These are phyloP conservation scores for Suhomyces guaymorum DNA, from an alignment of 1,139 yeast species.

Conservation along the genomic window DNA sequence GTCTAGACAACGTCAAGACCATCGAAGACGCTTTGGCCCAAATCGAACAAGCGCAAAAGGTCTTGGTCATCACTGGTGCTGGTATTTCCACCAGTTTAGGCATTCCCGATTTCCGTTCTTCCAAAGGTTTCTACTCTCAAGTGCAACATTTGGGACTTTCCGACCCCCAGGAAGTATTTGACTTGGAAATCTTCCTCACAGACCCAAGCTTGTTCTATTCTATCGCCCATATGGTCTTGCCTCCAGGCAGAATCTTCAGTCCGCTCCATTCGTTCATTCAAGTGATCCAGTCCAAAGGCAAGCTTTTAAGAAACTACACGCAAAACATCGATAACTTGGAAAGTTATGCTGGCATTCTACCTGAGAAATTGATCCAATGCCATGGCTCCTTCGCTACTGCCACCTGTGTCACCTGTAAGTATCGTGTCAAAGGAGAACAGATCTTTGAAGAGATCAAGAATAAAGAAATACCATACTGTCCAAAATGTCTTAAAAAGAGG, in stretches of 20 bases:
- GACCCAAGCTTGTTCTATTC: constrained; percentile 86
- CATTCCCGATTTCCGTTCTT: constrained; percentile 92
- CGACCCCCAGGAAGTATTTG: constrained; percentile 96
- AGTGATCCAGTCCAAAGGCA: constrained; percentile 72
- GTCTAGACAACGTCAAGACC: constrained; percentile 53
- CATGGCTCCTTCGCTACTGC: constrained; percentile 96
- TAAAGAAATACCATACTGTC: constrained; percentile 70
- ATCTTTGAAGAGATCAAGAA: constrained; percentile 63
- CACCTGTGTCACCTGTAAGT: constrained; percentile 78
- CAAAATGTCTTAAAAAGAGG: constrained; percentile 51
- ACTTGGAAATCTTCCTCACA: constrained; percentile 65
- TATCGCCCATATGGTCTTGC: constrained; percentile 84
- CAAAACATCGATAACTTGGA: constrained; percentile 95
- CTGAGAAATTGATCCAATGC: constrained; percentile 81
- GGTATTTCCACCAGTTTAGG: constrained; percentile 94
- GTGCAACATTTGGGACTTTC: constrained; percentile 65
- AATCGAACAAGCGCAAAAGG: constrained; percentile 56
- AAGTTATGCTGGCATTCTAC: constrained; percentile 72
- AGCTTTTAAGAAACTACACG: constrained; percentile 83
- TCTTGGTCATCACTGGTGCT: constrained; percentile 89
- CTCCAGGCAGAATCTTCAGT: constrained; percentile 71
- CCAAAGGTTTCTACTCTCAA: constrained; percentile 80
- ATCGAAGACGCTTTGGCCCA: constrained; percentile 61
- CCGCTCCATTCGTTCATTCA: constrained; percentile 87
- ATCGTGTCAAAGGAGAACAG: constrained; percentile 64